A percentile compares a stretch with the other conserved stretches of the same genome.
phyloP scores from a whole-genome alignment of 495 filamentous ascomycete species.

The Podospora australis region DNA sequence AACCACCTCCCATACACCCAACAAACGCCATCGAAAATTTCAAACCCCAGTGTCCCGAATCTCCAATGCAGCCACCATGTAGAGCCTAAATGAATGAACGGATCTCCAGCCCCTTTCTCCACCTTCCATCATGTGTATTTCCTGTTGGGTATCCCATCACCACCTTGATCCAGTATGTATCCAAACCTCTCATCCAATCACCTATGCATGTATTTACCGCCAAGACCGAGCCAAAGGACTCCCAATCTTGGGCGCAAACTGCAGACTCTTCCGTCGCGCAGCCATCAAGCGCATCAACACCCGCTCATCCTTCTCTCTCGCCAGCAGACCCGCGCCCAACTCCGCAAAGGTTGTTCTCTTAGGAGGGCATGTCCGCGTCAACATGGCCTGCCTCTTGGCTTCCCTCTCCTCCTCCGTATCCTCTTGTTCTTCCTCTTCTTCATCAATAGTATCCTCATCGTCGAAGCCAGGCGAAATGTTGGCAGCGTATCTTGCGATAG shows the following conservation, averaged over 20 bases:
- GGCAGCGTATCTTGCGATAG: slow-evolving; percentile 36
- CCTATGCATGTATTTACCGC: no score
- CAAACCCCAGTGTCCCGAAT: no score
- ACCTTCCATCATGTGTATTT: no score
- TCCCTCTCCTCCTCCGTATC: slow-evolving; percentile 11
- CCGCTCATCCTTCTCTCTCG: slow-evolving; percentile 37
- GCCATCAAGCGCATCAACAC: slow-evolving; percentile 63
- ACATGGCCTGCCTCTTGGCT: slow-evolving; percentile 41
- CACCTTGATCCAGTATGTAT: no score
- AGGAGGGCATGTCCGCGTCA: slow-evolving; percentile 69
- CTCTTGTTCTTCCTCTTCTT: slow-evolving; percentile 11
- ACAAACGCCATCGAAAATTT: no score
- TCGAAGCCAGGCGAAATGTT: slow-evolving; percentile 30
- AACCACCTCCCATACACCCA: no score
- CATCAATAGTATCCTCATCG: slow-evolving; percentile 4
- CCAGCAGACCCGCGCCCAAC: slow-evolving; percentile 28
- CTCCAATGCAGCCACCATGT: no score
- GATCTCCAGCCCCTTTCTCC: no score
- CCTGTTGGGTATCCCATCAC: no score
- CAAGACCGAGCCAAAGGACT: slow-evolving; percentile 62
- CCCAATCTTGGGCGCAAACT: slow-evolving; percentile 69
- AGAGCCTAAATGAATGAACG: no score
- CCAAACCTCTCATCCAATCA: background rate
- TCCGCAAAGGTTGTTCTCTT: slow-evolving; percentile 45
- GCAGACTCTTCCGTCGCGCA: slow-evolving; percentile 73